Base-by-base conservation (phyloP, 2,329 filamentous ascomycete genomes). In the Arthrobotrys sphaeroides region DNA sequence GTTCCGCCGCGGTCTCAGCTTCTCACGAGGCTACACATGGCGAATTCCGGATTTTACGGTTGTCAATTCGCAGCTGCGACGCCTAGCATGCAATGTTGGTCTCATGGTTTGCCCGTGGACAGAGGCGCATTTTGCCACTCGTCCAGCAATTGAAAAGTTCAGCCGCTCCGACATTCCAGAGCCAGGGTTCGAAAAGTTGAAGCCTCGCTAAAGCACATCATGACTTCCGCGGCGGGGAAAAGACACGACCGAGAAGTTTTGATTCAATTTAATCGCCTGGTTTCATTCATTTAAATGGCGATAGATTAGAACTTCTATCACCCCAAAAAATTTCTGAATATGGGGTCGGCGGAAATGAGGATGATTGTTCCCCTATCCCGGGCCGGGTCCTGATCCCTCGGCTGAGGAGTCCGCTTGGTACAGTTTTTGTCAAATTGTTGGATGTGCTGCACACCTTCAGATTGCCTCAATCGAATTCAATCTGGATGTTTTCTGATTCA, bases 121-220 rank as follows among this genome's bases (percentile, higher is more conserved):
- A 43, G 51, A 53, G 60, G 60, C 60, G 45, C 45, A 64, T 66
- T 22, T 66, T 51, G 24, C 42, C 47, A 40, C 45, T 38, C 18
- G 47, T 10, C 16, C 9, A 47, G n/a, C 51, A 40, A 22, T 24
- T 47, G 3, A 33, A 33, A 33, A 33, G 28, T 26, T 55, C 61
- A 66, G 61, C 61, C 61, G 61, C 16, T 66, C 60, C 60, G 20
- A 33, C 24, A 18, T 26, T 26, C 13, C 13, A 36, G 13, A 38
- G 10, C 33, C 22, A 12, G 42, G n/a, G 20, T 38, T 49, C 12
- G 28, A 53, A 51, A 65, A 51, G 16, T 53, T 20, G 55, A 53
- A 65, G 59, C 59, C 59, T 62, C 59, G 59, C 42, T 38, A n/a
- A n/a, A 5, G 4, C 9, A 9, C 16, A 18, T 26, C n/a, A 33